Evolutionary conservation across 2,329 filamentous ascomycete species (phyloP).

Genomic region (Macroventuria anomochaeta): DNA sequence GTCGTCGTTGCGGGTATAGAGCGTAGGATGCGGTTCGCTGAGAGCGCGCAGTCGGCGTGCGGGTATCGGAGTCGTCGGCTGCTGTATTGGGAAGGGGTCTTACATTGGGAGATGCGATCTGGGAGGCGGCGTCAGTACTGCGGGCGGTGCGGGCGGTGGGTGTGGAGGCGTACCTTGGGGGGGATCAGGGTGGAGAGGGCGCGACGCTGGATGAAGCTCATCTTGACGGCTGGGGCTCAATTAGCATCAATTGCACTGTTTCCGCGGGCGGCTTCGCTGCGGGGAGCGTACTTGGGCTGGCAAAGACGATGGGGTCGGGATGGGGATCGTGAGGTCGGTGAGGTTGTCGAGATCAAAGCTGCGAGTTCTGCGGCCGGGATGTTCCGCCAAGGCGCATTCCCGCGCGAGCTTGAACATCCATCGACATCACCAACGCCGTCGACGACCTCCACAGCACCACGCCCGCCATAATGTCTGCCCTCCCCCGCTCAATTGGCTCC

Average conservation of each 20-base stretch:
- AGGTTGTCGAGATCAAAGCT: slow-evolving; percentile 43
- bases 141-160: slow-evolving; percentile 14
- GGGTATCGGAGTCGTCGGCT: slow-evolving; percentile 15
- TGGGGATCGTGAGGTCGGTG: slow-evolving; percentile 39
- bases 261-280: slow-evolving; percentile 13
- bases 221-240: slow-evolving; percentile 62
- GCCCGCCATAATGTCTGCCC: slow-evolving; percentile 47
- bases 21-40: not conserved
- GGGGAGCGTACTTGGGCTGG: slow-evolving; percentile 42
- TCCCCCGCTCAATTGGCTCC: slow-evolving; percentile 51
- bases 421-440: slow-evolving; percentile 29
- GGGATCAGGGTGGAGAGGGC: slow-evolving; percentile 98
- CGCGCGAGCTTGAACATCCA: slow-evolving; percentile 26
- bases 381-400: slow-evolving; percentile 25
- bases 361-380: slow-evolving; percentile 34
- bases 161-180: slow-evolving; percentile 77
- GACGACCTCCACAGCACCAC: slow-evolving; percentile 26
- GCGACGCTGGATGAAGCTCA: slow-evolving; percentile 91
- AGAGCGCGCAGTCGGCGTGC: slow-evolving; percentile 1
- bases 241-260: slow-evolving; percentile 46
- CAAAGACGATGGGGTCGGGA: slow-evolving; percentile 47
- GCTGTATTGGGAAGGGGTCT: slow-evolving; percentile 49
- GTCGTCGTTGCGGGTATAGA: not conserved
- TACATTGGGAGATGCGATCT: slow-evolving; percentile 88
- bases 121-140: slow-evolving; percentile 48